Conservation (phyloP, 768 basidiomycete genomes). For the Naganishia vishniacii region DNA sequence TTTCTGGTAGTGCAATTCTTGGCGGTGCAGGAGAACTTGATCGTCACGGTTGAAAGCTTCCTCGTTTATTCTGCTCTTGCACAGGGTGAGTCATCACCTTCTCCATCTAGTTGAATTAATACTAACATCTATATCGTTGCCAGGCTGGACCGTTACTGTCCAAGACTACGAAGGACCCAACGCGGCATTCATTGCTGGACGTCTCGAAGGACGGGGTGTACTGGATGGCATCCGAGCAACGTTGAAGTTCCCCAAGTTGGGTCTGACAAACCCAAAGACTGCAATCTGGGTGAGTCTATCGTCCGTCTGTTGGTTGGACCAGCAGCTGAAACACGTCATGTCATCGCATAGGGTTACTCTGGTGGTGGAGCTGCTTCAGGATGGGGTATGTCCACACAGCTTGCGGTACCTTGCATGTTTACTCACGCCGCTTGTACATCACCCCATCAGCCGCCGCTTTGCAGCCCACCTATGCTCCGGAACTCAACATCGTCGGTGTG, state of each 20-base stretch:
- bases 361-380: slow-evolving; percentile 19
- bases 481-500: slow-evolving; percentile 10
- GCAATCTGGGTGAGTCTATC: slow-evolving; percentile 7
- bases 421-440: background rate
- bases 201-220: slow-evolving; percentile 11
- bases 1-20: slow-evolving; percentile 8
- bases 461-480: slow-evolving; percentile 12
- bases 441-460: slow-evolving; percentile 2
- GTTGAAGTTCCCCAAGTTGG: slow-evolving; percentile 2
- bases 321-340: background rate
- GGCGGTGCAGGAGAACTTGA: background rate
- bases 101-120: no score
- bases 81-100: background rate
- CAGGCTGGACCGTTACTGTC: slow-evolving; percentile 13
- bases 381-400: background rate
- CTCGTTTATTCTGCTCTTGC: background rate
- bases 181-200: slow-evolving; percentile 21
- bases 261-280: slow-evolving; percentile 12
- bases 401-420: background rate
- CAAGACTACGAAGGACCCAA: slow-evolving; percentile 24
- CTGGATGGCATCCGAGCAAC: slow-evolving; percentile 18
- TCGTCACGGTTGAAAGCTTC: slow-evolving; percentile 9
- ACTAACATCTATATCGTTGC: no score
- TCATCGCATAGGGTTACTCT: slow-evolving; percentile 21
- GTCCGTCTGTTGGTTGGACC: background rate